A percentile compares a stretch with the other conserved stretches of the same genome.
Conservation (phyloP, 768 basidiomycete genomes). For the Rhodotorula diobovata region DNA sequence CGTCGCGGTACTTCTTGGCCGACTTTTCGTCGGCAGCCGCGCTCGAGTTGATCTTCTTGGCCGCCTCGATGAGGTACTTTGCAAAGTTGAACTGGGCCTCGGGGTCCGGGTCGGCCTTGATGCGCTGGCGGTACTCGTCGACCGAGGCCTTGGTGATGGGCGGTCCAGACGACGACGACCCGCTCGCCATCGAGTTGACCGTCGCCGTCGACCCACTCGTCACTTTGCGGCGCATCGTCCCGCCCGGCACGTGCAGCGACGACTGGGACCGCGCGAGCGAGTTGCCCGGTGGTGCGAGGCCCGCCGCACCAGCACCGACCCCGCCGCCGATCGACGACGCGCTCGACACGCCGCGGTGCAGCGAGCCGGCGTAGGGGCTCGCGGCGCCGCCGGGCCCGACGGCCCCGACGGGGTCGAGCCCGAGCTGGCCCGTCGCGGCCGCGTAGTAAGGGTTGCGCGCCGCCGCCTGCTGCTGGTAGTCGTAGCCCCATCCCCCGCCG, state of each 20-base stretch:
- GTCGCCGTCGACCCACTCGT: conserved; percentile 8
- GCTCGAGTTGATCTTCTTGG: conserved; percentile 67
- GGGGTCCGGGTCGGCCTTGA: conserved; percentile 95
- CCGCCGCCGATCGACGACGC: conserved; percentile 16
- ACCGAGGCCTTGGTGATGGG: conserved; percentile 65
- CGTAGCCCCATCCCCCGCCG: conserved; percentile 28
- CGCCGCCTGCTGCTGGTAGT: conserved; percentile 27
- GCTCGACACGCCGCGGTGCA: conserved; percentile 30
- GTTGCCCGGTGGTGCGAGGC: neutral
- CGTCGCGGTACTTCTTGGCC: conserved; percentile 84
- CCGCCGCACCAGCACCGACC: too few species aligned
- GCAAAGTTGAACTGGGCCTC: conserved; percentile 96
- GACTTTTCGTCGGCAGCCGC: conserved; percentile 55
- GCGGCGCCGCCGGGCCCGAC: neutral
- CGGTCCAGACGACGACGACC: conserved; percentile 25
- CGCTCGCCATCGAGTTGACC: conserved; percentile 2
- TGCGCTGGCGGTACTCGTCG: conserved; percentile 92
- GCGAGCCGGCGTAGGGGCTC: conserved; percentile 17
- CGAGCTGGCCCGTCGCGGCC: conserved; percentile 37
- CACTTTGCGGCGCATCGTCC: conserved; percentile 19
- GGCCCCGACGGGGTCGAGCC: conserved; percentile 13
- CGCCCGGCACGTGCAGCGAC: conserved; percentile 28
- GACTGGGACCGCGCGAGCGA: conserved; percentile 27
- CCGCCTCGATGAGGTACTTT: conserved; percentile 98
- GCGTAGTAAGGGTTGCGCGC: conserved; percentile 40